phyloP scores from a whole-genome alignment of 2,329 filamentous ascomycete species.

The Penicillium sp. region DNA sequence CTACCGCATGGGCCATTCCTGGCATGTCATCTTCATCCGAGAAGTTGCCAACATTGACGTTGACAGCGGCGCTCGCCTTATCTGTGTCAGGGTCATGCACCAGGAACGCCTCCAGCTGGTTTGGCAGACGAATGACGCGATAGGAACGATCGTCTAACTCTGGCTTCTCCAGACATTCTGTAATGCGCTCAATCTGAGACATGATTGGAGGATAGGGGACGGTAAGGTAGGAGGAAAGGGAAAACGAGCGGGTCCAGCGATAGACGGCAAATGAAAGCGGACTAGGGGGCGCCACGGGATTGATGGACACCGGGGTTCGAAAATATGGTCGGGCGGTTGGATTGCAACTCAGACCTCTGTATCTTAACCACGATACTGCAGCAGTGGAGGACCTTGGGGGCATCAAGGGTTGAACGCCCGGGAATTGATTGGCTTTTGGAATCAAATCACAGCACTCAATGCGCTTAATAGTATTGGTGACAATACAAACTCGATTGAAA shows the following conservation, averaged over 20 bases:
- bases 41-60: constrained; percentile 95
- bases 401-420: constrained; percentile 29
- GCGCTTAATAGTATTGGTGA: not conserved
- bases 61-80: constrained; percentile 92
- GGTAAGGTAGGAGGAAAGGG: constrained; percentile 17
- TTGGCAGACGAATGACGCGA: constrained; percentile 79
- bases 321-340: constrained; percentile 15
- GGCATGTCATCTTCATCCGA: constrained; percentile 89
- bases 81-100: constrained; percentile 95
- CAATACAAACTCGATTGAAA: not conserved
- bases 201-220: constrained; percentile 26
- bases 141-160: constrained; percentile 84
- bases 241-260: constrained; percentile 18
- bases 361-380: constrained; percentile 22
- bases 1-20: constrained; percentile 92
- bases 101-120: constrained; percentile 85
- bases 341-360: constrained; percentile 24
- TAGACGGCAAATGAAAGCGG: constrained; percentile 1
- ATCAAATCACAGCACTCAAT: not conserved
- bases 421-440: constrained; percentile 10
- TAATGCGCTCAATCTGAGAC: constrained; percentile 50
- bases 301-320: constrained; percentile 6
- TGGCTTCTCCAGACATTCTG: constrained; percentile 77
- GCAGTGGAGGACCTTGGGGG: constrained; percentile 39
- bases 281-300: constrained; percentile 2